Base-by-base conservation (phyloP, 140 eudicot genomes). In the Flaveria floridana region DNA sequence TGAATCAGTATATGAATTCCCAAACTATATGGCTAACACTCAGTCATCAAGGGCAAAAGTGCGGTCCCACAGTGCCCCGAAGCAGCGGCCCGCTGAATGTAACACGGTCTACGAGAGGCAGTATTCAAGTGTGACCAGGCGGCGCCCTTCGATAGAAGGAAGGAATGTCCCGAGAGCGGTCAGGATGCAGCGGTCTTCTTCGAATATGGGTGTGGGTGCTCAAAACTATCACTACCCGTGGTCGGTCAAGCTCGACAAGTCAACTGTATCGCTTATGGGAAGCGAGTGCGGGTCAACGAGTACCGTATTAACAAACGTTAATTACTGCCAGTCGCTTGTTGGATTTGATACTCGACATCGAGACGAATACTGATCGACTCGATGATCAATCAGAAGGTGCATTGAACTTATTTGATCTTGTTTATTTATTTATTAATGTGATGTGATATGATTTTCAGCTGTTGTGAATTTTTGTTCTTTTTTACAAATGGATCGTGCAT, bases 21-120 rank as follows among this genome's bases (percentile, higher is more conserved):
- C 98, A 6, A 88, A 75, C 51, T 93, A 93, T 47, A 93, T 93
- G 98, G 97, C 98, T n/a, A 93, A 93, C 68, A 93, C 98, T 0
- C 64, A 93, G 72, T 93, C 98, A 6, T 93, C 98, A 0, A 76
- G 81, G 84, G 98, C 98, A 0, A 93, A 93, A 81, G 94, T 66
- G 2, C 70, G 98, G 72, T 93, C 98, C 30, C 97, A 90, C 14
- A 90, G 98, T 8, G 94, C 97, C 0, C 98, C 98, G 0, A 93
- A 88, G 72, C 96, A 90, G 68, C 81, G 98, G 15, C 94, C 96
- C 0, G 86, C 64, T 0, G 92, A 86, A 39, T 44, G 9, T 37
- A 6, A 15, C 19, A 14, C 66, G 18, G 78, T 78, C 0, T 78
- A 76, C n/a, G 97, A 90, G 73, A 57, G 96, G 69, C 97, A 83